A percentile compares a stretch with the other conserved stretches of the same genome.
phyloP scores from a whole-genome alignment of 2,329 filamentous ascomycete species.

The Fusarium duplospermum region DNA sequence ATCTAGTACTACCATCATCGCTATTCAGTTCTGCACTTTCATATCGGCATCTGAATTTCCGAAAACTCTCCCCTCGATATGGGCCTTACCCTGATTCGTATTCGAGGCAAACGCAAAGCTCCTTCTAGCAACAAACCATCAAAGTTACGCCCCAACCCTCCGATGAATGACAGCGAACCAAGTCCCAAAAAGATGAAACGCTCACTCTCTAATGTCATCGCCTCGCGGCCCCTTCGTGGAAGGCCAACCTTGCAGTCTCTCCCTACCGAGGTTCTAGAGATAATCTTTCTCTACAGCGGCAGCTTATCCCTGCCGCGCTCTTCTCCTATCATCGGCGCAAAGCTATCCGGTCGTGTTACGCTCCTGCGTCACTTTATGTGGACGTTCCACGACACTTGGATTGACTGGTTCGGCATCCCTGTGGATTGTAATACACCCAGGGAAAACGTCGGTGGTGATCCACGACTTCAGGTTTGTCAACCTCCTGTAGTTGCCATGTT shows the following conservation, averaged over 20 bases:
- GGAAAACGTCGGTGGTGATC: slow-evolving; percentile 49
- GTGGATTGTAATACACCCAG: slow-evolving; percentile 2
- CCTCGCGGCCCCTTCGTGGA: slow-evolving; percentile 40
- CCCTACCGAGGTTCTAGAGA: slow-evolving; percentile 65
- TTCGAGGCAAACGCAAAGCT: slow-evolving; percentile 63
- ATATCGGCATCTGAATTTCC: background rate
- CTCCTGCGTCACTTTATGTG: slow-evolving; percentile 52
- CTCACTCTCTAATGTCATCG: slow-evolving; percentile 47
- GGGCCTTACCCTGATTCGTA: slow-evolving; percentile 61
- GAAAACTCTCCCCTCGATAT: slow-evolving; percentile 43
- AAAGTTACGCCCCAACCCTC: background rate
- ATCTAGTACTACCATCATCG: background rate
- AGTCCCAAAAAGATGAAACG: slow-evolving; percentile 44
- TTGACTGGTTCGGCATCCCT: slow-evolving; percentile 51
- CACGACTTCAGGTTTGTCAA: slow-evolving; percentile 57
- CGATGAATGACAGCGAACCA: background rate
- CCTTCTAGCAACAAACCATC: slow-evolving; percentile 28
- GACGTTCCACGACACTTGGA: slow-evolving; percentile 54
- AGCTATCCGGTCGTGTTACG: slow-evolving; percentile 57
- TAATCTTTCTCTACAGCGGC: slow-evolving; percentile 62
- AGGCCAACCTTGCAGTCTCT: slow-evolving; percentile 51
- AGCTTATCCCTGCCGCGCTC: slow-evolving; percentile 61
- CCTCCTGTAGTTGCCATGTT: background rate
- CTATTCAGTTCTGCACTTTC: background rate
- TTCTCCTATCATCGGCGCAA: slow-evolving; percentile 57